phyloP scores from a whole-genome alignment of 495 filamentous ascomycete genomes.

The Penicillium cinerascens region DNA sequence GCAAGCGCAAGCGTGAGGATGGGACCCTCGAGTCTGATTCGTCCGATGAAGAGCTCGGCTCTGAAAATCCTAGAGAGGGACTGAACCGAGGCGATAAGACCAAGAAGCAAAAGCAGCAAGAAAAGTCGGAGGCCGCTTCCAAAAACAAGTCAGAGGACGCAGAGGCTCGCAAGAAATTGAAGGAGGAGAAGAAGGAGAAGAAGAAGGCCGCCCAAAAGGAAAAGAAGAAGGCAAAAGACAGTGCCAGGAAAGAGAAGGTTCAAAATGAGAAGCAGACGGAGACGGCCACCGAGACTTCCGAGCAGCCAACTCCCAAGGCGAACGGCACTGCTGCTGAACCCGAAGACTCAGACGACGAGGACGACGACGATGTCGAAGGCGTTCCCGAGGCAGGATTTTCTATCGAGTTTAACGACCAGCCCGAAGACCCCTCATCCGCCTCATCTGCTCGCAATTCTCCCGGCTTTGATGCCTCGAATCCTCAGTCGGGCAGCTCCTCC shows the following conservation, averaged over 20 bases:
- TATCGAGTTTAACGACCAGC: constrained; percentile 37
- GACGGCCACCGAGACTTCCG: constrained; percentile 10
- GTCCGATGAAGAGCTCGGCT: constrained; percentile 43
- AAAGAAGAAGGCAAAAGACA: constrained; percentile 46
- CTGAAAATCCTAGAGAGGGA: constrained; percentile 40
- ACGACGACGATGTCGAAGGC: constrained; percentile 35
- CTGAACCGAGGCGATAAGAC: constrained; percentile 33
- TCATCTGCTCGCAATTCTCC: constrained; percentile 60
- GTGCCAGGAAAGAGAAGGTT: constrained; percentile 42
- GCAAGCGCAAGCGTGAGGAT: constrained; percentile 64
- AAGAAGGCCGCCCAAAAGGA: constrained; percentile 50
- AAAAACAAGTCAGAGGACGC: constrained; percentile 33
- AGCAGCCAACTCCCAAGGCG: constrained; percentile 17
- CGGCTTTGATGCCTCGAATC: constrained; percentile 57
- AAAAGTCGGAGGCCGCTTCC: constrained; percentile 24
- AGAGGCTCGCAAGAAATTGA: constrained; percentile 39
- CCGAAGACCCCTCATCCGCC: constrained; percentile 43
- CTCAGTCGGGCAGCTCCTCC: constrained; percentile 64
- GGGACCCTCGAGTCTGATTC: constrained; percentile 40
- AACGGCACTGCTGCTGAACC: constrained; percentile 33
- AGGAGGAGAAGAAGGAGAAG: constrained; percentile 47
- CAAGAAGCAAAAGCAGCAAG: constrained; percentile 36
- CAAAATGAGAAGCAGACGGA: constrained; percentile 36
- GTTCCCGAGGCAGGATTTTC: constrained; percentile 46
- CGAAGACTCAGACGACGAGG: constrained; percentile 21